Base-by-base conservation (phyloP, 441 rosid genomes). In the Gossypium lobatum region DNA sequence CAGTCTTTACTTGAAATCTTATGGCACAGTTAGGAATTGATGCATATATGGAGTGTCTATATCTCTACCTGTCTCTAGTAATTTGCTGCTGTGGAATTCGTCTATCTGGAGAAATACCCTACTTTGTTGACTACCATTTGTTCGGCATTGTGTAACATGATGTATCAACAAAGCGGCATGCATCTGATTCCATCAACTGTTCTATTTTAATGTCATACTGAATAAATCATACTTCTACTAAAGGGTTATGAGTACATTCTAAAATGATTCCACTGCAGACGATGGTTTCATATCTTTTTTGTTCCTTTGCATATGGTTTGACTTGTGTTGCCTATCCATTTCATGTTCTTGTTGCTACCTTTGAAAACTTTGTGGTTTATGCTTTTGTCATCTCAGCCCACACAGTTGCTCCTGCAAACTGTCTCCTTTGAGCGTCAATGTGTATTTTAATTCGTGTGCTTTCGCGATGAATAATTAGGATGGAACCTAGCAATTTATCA, bases 401-500 rank as follows among this genome's bases (percentile, higher is more conserved):
- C 13, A 37, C 48, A 63, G 14, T 63, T 70, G 9, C 10, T 42
- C n/a, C 58, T 10, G 26, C 21, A 45, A 48, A 52, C 45, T 58
- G 20, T 72, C 63, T 54, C 73, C 2, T 61, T 28, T 6, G 50
- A 13, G 50, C 1, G 50, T 31, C 37, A 5, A 31, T 31, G 37
- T 31, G 37, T 31, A 6, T 31, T 31, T 31, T 31, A 31, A 31
- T 31, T 31, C 1, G 37, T 31, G 37, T 31, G 37, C 7, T 31
- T 31, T 31, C 37, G 37, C 37, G 8, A 31, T 31, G 21, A 26
- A 67, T 72, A 72, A 14, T 58, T 28, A 58, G 68, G 57, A 61
- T 75, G 78, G 78, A 75, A 78, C 83, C 79, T 81, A 79, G 83
- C 76, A 39, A 75, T 82, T 71, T 77, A 79, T 83, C 77, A 60